Percentiles rank a stretch among this genome's conserved stretches.
phyloP scores from a whole-genome alignment of 2,329 filamentous ascomycete genomes.

The Hirsutella thompsonii region DNA sequence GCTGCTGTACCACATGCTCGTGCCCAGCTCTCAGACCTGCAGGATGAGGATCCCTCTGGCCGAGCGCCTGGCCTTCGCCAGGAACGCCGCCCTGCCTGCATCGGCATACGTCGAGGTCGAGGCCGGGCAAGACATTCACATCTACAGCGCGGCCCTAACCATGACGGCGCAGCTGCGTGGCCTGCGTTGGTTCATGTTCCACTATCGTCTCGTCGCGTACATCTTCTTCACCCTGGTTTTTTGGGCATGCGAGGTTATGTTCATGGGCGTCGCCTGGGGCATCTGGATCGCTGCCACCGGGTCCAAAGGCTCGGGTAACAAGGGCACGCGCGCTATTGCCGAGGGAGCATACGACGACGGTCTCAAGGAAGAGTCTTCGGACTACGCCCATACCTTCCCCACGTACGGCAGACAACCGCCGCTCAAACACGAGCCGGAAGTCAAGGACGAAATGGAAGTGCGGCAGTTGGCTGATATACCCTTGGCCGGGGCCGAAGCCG shows the following conservation, averaged over 20 bases:
- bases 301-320: conserved; percentile 3
- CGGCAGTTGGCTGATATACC: conserved; percentile 20
- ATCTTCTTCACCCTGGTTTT: conserved; percentile 56
- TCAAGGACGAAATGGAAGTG: conserved; percentile 20
- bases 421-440: conserved; percentile 24
- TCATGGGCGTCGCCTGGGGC: conserved; percentile 53
- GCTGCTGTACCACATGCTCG: conserved; percentile 57
- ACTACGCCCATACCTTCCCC: conserved; percentile 30
- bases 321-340: conserved; percentile 3
- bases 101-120: conserved; percentile 52
- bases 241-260: conserved; percentile 63
- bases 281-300: conserved; percentile 28
- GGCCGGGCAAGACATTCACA: conserved; percentile 55
- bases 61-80: conserved; percentile 54
- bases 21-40: conserved; percentile 50
- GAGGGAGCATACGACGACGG: conserved; percentile 11
- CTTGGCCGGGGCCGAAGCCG: conserved; percentile 26
- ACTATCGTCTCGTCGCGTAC: conserved; percentile 60
- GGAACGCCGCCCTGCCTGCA: conserved; percentile 25
- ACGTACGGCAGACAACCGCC: conserved; percentile 26
- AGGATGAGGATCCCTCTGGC: conserved; percentile 57
- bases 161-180: conserved; percentile 68
- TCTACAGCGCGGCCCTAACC: conserved; percentile 57
- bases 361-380: conserved; percentile 19
- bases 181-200: conserved; percentile 76